These are phyloP conservation scores for Kernera saxatilis DNA, from an alignment of 345 rosid species.

Conservation along the genomic window DNA sequence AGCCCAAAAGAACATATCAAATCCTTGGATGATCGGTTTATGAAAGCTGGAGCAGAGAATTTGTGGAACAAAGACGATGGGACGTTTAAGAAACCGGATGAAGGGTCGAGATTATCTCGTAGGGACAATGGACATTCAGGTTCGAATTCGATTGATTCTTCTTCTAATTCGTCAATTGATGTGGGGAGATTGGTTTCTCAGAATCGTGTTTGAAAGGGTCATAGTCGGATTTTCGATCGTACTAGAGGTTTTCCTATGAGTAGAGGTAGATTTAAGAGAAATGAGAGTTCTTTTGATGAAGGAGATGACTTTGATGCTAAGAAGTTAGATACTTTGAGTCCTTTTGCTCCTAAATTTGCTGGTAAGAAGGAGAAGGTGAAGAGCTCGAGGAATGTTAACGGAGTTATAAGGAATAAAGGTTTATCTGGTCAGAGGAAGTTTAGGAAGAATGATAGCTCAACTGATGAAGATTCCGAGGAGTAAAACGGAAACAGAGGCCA, in stretches of 20 bases:
- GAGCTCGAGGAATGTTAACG: constrained; percentile 18
- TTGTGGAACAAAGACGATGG: constrained; percentile 89
- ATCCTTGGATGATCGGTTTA: constrained; percentile 83
- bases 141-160: constrained; percentile 17
- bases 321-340: constrained; percentile 21
- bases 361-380: constrained; percentile 23
- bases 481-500: constrained; percentile 28
- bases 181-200: constrained; percentile 40
- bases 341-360: constrained; percentile 13
- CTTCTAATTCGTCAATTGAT: constrained; percentile 42
- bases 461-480: constrained; percentile 54
- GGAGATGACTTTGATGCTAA: constrained; percentile 20
- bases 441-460: constrained; percentile 47
- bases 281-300: constrained; percentile 42
- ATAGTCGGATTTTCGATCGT: constrained; percentile 7
- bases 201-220: background rate
- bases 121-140: constrained; percentile 25
- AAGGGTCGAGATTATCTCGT: constrained; percentile 6
- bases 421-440: constrained; percentile 34
- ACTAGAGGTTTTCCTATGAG: constrained; percentile 39
- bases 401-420: constrained; percentile 25
- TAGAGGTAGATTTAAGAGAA: constrained; percentile 36
- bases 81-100: constrained; percentile 39
- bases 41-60: constrained; percentile 82
- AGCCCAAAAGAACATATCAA: constrained; percentile 59